Evolutionary conservation across 1,284 basidiomycete genomes (phyloP).

Genomic region (Malassezia japonica): DNA sequence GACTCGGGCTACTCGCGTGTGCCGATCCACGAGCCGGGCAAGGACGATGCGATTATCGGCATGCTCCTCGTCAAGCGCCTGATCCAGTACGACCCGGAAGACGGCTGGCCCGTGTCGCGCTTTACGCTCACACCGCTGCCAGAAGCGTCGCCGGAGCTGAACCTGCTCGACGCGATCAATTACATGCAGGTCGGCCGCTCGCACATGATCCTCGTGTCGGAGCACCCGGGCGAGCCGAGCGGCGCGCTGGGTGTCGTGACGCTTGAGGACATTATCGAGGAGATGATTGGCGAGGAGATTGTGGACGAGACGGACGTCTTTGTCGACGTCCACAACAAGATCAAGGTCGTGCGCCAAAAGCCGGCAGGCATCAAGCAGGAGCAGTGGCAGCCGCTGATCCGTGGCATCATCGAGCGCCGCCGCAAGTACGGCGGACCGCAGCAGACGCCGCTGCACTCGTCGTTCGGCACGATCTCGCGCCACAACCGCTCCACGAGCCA

Average conservation of each 20-base stretch:
- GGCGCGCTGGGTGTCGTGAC: slow-evolving; percentile 57
- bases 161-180: slow-evolving; percentile 51
- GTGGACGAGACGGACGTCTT: slow-evolving; percentile 47
- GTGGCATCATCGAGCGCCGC: slow-evolving; percentile 46
- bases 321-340: slow-evolving; percentile 43
- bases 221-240: slow-evolving; percentile 66
- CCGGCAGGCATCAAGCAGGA: slow-evolving; percentile 8
- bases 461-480: slow-evolving; percentile 29
- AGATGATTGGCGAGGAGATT: slow-evolving; percentile 51
- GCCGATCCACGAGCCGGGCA: slow-evolving; percentile 71
- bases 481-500: slow-evolving; percentile 10
- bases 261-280: slow-evolving; percentile 55
- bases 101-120: slow-evolving; percentile 62
- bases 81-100: slow-evolving; percentile 76
- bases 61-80: slow-evolving; percentile 68
- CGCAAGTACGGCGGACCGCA: slow-evolving; percentile 34
- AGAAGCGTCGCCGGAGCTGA: slow-evolving; percentile 74
- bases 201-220: slow-evolving; percentile 77
- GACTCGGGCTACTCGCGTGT: slow-evolving; percentile 76
- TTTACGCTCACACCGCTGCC: slow-evolving; percentile 62
- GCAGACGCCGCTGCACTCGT: slow-evolving; percentile 31
- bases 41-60: slow-evolving; percentile 70
- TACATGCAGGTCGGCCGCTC: slow-evolving; percentile 78
- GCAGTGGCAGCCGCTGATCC: slow-evolving; percentile 43
- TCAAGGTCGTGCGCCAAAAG: slow-evolving; percentile 30